Evolutionary conservation across 805 yeast species (phyloP), one percentile per base, ranked within the genome.

Genomic region (Kregervanrija fluxuum): DNA sequence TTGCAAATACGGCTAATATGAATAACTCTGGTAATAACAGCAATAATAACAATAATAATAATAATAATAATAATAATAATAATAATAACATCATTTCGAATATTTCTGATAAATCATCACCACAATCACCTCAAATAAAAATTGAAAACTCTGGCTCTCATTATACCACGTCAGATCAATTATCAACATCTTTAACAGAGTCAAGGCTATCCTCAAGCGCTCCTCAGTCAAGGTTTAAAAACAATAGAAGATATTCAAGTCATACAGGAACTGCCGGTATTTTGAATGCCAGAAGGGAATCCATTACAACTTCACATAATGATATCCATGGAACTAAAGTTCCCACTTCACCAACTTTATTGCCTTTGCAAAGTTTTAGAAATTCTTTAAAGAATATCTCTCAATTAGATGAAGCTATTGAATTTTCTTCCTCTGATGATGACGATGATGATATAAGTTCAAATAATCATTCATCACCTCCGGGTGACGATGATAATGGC

Each of bases 281-380:
- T 8, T 12, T 40, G 4, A 13, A 13, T 16, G 15, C n/a, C 13
- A 61, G 81, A 52, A 64, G 82, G 48, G 79, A 74, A 54, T 73
- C 79, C 11, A 77, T 77, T 33, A 72, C 80, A 15, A 71, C 68
- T 53, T 60, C 69, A 30, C 59, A 60, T 35, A 58, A 66, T 13
- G 77, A 72, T 51, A 57, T 67, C 43, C 80, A 75, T 58, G 67
- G 65, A 50, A 53, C 71, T 17, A 71, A 66, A 47, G 56, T 76
- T 11, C 82, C 82, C 12, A 38, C 46, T 1, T 66, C 69, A 15
- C 71, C 71, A 4, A 49, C 53, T 16, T 46, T 47, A 53, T 58
- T 49, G 13, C 62, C 67, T 11, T 41, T 64, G 17, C 63, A 55
- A 42, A 56, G 45, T 40, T 40, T 64, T n/a, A 50, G 68, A 46